phyloP scores from a whole-genome alignment of 176 grass and related monocot genomes.

The Oryza meridionalis region DNA sequence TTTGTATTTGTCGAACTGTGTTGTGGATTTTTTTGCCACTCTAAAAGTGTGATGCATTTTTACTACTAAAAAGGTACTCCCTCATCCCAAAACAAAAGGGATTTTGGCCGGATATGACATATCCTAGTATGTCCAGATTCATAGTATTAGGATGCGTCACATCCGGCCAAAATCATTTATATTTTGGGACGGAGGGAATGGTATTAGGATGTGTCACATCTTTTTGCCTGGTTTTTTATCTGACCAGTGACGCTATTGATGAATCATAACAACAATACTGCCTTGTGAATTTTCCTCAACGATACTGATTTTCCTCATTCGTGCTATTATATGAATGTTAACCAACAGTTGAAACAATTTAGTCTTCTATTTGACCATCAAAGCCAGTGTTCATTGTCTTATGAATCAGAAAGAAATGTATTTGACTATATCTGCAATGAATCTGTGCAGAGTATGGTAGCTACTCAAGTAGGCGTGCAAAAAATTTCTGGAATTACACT shows the following conservation, averaged over 20 bases:
- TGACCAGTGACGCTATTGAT: slow-evolving; percentile 7
- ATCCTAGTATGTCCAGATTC: too few relatives aligned
- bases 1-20: not conserved
- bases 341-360: not conserved
- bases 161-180: too few relatives aligned
- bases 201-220: not conserved
- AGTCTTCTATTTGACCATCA: slow-evolving; percentile 22
- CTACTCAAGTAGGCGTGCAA: slow-evolving; percentile 86
- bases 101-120: too few relatives aligned
- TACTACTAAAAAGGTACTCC: not conserved
- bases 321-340: not conserved
- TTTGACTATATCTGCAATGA: slow-evolving; percentile 38
- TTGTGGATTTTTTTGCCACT: not conserved
- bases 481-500: slow-evolving; percentile 90
- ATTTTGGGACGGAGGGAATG: too few relatives aligned
- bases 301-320: not conserved
- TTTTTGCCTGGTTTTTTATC: not conserved
- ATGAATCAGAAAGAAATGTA: not conserved
- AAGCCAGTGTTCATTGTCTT: slow-evolving; percentile 6
- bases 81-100: too few relatives aligned
- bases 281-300: not conserved
- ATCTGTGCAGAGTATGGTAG: slow-evolving; percentile 76
- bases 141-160: too few relatives aligned
- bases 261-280: not conserved
- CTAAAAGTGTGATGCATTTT: not conserved